A percentile compares a stretch with the other conserved stretches of the same genome.
Evolutionary conservation across 257 asterid genomes (phyloP).

Genomic region (Solanum acaule): DNA sequence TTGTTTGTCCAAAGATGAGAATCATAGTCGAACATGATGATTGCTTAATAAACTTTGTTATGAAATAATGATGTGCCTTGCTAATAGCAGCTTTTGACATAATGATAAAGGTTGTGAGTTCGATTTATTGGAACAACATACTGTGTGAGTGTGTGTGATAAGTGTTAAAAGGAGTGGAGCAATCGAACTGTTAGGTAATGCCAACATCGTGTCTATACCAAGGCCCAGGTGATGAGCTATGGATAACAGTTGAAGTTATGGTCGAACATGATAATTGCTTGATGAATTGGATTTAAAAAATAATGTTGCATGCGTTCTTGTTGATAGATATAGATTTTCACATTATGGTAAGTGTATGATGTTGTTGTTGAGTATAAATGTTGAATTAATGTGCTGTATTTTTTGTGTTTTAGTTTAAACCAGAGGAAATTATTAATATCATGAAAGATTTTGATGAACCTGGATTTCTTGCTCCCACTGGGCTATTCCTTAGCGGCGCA

Average conservation of each 20-base stretch:
- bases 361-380: too few species aligned
- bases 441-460: constrained; percentile 55
- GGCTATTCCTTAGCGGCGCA: constrained; percentile 28
- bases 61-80: neutral
- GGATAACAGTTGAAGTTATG: neutral
- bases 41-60: neutral
- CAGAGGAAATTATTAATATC: constrained; percentile 29
- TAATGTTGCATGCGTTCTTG: neutral
- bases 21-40: neutral
- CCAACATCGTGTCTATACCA: neutral
- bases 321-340: too few species aligned
- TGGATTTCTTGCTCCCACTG: constrained; percentile 55
- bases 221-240: neutral
- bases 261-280: neutral
- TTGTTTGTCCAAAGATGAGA: neutral
- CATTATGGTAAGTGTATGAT: too few species aligned
- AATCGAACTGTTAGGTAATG: neutral
- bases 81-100: neutral
- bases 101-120: neutral
- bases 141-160: neutral
- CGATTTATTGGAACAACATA: neutral
- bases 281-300: neutral
- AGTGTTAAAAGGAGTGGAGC: neutral
- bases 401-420: constrained; percentile 15
- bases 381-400: neutral